phyloP scores from a whole-genome alignment of 805 yeast species.

The Metschnikowia reukaufii region DNA sequence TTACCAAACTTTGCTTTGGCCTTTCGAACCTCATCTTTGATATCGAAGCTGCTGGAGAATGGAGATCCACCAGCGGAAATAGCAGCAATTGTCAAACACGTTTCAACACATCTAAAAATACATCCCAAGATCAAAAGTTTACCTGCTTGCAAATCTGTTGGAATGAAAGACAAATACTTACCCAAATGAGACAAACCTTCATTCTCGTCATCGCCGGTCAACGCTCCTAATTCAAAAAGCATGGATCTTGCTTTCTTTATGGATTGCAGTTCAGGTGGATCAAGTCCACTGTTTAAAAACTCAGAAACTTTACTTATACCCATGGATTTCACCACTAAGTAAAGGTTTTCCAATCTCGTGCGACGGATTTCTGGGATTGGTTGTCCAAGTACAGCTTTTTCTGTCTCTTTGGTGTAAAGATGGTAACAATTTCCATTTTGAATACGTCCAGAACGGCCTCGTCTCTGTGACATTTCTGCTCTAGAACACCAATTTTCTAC shows the following conservation, averaged over 20 bases:
- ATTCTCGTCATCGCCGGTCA: slow-evolving; percentile 35
- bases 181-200: slow-evolving; percentile 72
- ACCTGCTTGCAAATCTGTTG: slow-evolving; percentile 84
- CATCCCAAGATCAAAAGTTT: slow-evolving; percentile 78
- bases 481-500: slow-evolving; percentile 84
- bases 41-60: slow-evolving; percentile 60
- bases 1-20: slow-evolving; percentile 44
- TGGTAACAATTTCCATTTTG: slow-evolving; percentile 79
- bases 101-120: slow-evolving; percentile 77
- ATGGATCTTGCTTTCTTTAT: slow-evolving; percentile 51
- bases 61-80: slow-evolving; percentile 73
- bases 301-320: slow-evolving; percentile 69
- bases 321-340: slow-evolving; percentile 84
- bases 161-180: slow-evolving; percentile 72
- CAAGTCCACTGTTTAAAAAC: slow-evolving; percentile 75
- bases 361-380: slow-evolving; percentile 90
- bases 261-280: slow-evolving; percentile 65
- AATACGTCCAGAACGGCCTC: slow-evolving; percentile 99
- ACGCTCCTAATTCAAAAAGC: slow-evolving; percentile 72
- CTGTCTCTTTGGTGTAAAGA: slow-evolving; percentile 64
- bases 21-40: slow-evolving; percentile 61
- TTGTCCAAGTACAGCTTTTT: slow-evolving; percentile 56
- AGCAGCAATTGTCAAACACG: slow-evolving; percentile 79
- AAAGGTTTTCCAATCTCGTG: slow-evolving; percentile 78
- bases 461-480: slow-evolving; percentile 86